A percentile compares a stretch with the other conserved stretches of the same genome.
phyloP scores from a whole-genome alignment of 345 rosid species.

The Mercurialis annua region DNA sequence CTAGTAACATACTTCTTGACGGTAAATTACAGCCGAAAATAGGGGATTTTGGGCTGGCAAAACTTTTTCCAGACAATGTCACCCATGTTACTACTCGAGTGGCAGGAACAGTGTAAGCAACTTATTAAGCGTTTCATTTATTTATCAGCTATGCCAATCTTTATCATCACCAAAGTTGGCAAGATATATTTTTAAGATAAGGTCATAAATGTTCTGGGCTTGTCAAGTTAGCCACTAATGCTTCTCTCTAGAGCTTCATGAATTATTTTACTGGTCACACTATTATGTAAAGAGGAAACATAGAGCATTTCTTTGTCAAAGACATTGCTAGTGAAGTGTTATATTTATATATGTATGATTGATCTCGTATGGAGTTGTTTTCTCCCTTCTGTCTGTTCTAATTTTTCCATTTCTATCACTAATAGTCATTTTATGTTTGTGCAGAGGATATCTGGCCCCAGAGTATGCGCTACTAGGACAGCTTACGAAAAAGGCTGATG shows the following conservation, averaged over 20 bases:
- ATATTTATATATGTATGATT: not conserved
- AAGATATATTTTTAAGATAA: not conserved
- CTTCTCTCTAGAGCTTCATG: not conserved
- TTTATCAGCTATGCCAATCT: not conserved
- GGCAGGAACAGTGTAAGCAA: slow-evolving; percentile 72
- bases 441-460: slow-evolving; percentile 95
- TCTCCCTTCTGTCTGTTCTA: not conserved
- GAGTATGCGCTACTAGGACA: slow-evolving; percentile 87
- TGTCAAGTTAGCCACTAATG: not conserved
- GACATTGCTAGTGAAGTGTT: not conserved
- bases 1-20: slow-evolving; percentile 74
- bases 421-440: slow-evolving; percentile 5
- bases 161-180: not conserved
- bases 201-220: not conserved
- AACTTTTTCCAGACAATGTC: slow-evolving; percentile 69
- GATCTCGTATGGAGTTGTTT: not conserved
- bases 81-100: slow-evolving; percentile 76
- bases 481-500: slow-evolving; percentile 87
- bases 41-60: slow-evolving; percentile 77
- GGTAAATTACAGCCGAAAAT: slow-evolving; percentile 54
- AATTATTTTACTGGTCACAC: not conserved
- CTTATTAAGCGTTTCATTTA: slow-evolving; percentile 9
- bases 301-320: not conserved
- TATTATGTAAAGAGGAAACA: not conserved
- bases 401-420: slow-evolving; percentile 1